Evolutionary conservation across 179 eudicot genomes (phyloP), one percentile per base, ranked within the genome.

Genomic region (Spergularia azorica): DNA sequence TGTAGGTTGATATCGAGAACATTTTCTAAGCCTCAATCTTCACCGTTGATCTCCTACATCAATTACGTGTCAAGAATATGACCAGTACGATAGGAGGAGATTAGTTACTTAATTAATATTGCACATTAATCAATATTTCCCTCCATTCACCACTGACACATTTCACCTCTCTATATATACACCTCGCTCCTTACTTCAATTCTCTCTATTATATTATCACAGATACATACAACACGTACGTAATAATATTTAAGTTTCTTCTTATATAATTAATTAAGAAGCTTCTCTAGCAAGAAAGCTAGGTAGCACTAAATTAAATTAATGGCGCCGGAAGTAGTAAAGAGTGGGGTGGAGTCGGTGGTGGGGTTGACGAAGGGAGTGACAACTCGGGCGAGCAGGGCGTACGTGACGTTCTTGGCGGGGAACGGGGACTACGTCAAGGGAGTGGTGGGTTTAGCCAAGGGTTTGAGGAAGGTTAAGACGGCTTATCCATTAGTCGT

Each of bases 361-460:
- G 39, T 74, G 15, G 5, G 62, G 16, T 39, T 7, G 1, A 46
- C 39, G 13, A 80, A 83, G 41, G 56, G 56, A 20, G 21, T 59
- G n/a, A 16, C 50, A 61, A 38, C 38, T 16, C 76, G 60, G 58
- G 64, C 79, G 11, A 76, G 69, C 7, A 76, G 86, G 6, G 97
- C 93, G 0, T 92, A 88, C 76, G 90, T 89, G 32, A 89, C 95
- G 9, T 92, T 92, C 57, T 80, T 92, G 71, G 97, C 93, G 0
- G 97, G 97, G 3, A 79, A 88, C 26, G 93, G 91, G 2, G 97
- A 90, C 51, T 92, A 90, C 54, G 86, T 90, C n/a, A 92, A 90
- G 73, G 97, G 94, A 13, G 91, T 89, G 0, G 86, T 89, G 0
- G 95, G 91, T 6, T 70, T 92, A 18, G 90, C 92, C 38, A 92